Evolutionary conservation across 805 yeast genomes (phyloP), one percentile per base, ranked within the genome.

Genomic region (Ogataea siamensis): DNA sequence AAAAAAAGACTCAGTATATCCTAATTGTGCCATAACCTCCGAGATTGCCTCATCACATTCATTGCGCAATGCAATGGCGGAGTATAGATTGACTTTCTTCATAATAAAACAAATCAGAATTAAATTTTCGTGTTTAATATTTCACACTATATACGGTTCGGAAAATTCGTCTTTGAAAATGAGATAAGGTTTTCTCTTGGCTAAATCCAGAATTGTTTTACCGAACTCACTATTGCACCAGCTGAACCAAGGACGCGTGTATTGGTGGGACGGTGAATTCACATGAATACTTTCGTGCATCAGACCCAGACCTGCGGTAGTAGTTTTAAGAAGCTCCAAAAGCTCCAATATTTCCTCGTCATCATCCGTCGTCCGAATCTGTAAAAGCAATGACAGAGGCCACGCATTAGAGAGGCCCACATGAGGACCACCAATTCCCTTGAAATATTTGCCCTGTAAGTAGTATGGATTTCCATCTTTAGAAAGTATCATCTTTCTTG

Each of bases 191-290:
- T 83, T 84, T 35, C 83, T 65, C 41, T 71, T 63, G 2, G 91
- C 88, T 44, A 87, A 63, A 51, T 86, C 82, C 31, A 87, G 58
- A n/a, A 87, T 80, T 1, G 94, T 82, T 59, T 85, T 85, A 14
- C 88, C 96, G 63, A 87, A 86, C 60, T 88, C 96, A 1, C 94
- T 79, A 56, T 87, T 87, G 50, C 94, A 84, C 96, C 96, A 87
- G 5, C 95, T 83, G 66, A 88, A 88, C 96, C 96, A 87, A 2
- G 93, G 76, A 43, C 96, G 66, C 0, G 95, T 84, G 56, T 61
- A 88, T n/a, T 59, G 60, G 7, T 43, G 39, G 1, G 76, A 79
- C 2, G 65, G 65, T 5, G 71, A 63, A 49, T 80, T 70, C 7
- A 87, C 94, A 41, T 83, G 64, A 3, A 87, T 77, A 40, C 83